Conservation (phyloP, 805 yeast genomes). For the Wickerhamiella slavikovae region DNA sequence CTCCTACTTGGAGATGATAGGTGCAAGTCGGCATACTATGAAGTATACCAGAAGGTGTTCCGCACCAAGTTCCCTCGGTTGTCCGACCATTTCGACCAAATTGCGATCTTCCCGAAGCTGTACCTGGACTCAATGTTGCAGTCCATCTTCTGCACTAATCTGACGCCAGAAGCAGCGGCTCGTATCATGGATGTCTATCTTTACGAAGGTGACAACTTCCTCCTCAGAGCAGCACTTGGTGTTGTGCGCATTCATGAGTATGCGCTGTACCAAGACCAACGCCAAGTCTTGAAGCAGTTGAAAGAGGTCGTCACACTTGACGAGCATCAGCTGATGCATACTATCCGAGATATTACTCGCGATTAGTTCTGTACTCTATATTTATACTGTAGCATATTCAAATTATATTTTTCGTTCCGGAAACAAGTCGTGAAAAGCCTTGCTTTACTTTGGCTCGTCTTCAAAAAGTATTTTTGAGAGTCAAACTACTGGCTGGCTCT, state of each 20-base stretch:
- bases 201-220: constrained; percentile 39
- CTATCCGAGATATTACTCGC: constrained; percentile 2
- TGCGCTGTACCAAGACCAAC: constrained; percentile 29
- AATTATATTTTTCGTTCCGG: neutral
- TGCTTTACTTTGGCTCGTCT: neutral
- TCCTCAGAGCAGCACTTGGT: constrained; percentile 34
- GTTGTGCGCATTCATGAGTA: constrained; percentile 28
- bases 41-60: constrained; percentile 29
- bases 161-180: constrained; percentile 26
- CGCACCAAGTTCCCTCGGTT: constrained; percentile 25
- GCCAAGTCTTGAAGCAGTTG: constrained; percentile 23
- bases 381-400: neutral
- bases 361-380: neutral
- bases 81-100: constrained; percentile 28
- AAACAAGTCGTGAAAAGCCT: neutral
- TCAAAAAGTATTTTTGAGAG: neutral
- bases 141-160: constrained; percentile 25
- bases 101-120: constrained; percentile 23
- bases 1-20: constrained; percentile 16
- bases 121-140: constrained; percentile 25
- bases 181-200: constrained; percentile 36
- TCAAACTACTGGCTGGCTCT: too few relatives aligned
- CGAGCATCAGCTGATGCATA: constrained; percentile 15
- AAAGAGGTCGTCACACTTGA: constrained; percentile 4
- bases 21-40: constrained; percentile 20